Evolutionary conservation across 192 early-diverging fungal genomes (phyloP), one percentile per base, ranked within the genome.

Genomic region (Haplosporangium gracile): DNA sequence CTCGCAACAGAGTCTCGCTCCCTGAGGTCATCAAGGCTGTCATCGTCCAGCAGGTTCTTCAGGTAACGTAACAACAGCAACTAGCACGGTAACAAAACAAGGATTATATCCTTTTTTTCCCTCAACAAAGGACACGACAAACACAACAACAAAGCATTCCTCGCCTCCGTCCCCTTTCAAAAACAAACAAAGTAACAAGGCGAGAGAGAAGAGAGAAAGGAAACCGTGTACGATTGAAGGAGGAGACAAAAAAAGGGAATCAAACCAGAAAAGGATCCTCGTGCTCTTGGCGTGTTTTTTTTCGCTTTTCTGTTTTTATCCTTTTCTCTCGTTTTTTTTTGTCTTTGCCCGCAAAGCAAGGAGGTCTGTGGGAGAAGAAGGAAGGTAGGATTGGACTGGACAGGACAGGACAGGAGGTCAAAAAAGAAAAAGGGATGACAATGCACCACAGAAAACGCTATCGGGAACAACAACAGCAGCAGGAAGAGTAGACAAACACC

Each of bases 11-110:
- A 78, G 93, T 96, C 32, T 92, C 94, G 15, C 80, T 94, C 18
- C 26, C 73, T 26, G 88, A 95, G 45, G 95, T 96, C 20, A 78
- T 96, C 76, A 80, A 82, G 70, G 89, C 90, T 53, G 94, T 95
- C n/a, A 86, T 91, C 15, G 75, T 96, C 42, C 95, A 95, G 76
- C 95, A 96, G 75, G 45, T 91, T 22, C 79, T 96, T 13, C 95
- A 96, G 87, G 88, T 90, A 60, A 75, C 60, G 29, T 65, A 65
- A 26, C 55, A 57, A 57, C 55, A 26, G n/a, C n/a, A 11, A 65
- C 60, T 7, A 34, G 24, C 18, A 57, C 55, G 29, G 26, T 24
- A n/a, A 57, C 20, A n/a, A 36, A 32, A 53, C 7, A 39, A 29
- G 60, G 4, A 51, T 18, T 20, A 51, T 51, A 51, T 51, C 49